Evolutionary conservation across 257 asterid species (phyloP), one percentile per base, ranked within the genome.

Genomic region (Paulownia fortunei): DNA sequence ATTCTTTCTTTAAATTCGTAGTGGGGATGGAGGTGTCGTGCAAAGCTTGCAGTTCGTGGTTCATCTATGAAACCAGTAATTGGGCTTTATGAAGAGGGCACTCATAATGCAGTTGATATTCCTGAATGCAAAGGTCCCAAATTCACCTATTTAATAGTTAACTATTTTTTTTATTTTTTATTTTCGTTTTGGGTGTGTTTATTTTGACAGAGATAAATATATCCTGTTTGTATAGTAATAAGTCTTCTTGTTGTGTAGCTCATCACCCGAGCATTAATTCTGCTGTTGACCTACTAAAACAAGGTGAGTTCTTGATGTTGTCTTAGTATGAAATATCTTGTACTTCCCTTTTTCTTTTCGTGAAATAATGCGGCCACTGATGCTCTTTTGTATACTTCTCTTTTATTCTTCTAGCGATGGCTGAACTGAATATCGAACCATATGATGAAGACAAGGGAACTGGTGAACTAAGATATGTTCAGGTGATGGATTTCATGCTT

Each of bases 1-100:
- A 4, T 52, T 0, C 3, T 39, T 44, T 42, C 37, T 65, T 24
- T 65, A 23, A 76, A 46, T 74, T 68, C 77, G 44, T 82, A 94
- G 99, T 91, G 97, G 96, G 99, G 94, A 60, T 94, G 99, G 99
- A 88, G 99, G 82, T 94, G 99, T 76, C 92, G 99, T 0, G 98
- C 99, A 5, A 94, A 94, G 89, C 96, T 94, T 36, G 98, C 96
- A 2, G 88, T 92, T 78, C 96, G 98, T 6, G 98, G 99, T 55
- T 82, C 92, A 23, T 82, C 89, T 26, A 69, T 49, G 81, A 69
- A 84, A 60, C 98, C 99, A n/a, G 80, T 92, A 66, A 88, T 92
- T 81, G 99, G 99, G 77, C 94, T 94, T 42, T 94, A 94, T 56
- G 91, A 88, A 81, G 97, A 91, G 85, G 96, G 95, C 47, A 92